Base-by-base conservation (phyloP, 73 alveolate species). In the Paramecium tetraurelia region DNA sequence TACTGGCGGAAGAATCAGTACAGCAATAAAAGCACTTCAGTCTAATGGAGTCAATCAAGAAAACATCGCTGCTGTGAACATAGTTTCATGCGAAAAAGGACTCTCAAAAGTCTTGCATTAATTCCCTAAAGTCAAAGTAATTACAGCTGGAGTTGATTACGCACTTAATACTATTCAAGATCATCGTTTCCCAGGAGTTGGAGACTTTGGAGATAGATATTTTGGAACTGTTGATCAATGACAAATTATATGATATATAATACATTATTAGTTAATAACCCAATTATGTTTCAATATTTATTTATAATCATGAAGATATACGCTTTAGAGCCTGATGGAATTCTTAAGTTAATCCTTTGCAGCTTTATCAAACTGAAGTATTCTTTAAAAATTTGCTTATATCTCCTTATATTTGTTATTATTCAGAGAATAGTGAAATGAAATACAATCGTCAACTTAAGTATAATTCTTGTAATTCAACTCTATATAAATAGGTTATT, bases 201-300 rank as follows among this genome's bases (percentile, higher is more conserved):
- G 90, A 43, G 90, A 80, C 10, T 80, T 80, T 46, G 75, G 90
- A 31, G 90, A 80, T 27, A 40, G 90, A 80, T 80, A 80, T 48
- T 80, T 43, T 46, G 90, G 90, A 48, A 80, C 90, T 63, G 84
- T 63, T 8, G 84, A 63, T 33, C 84, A 63, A 63, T 63, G 84
- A 63, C 8, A 63, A 14, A 63, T 63, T 63, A 31, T 63, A 53
- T 53, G 21, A 1, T 53, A 53, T 18, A 35, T 53, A 53, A 53
- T 53, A 53, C 69, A 53, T 53, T 53, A 53, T 18, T 53, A n/a
- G 21, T 18, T 4, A 53, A 18, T 53, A 53, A n/a, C 18, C 18
- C 21, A n/a, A 53, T n/a, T 53, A n/a, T 12, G n/a, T 50, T 16
- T 50, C 2, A 50, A 12, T 50, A 4, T 18, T 4, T 53, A 53